These are phyloP conservation scores for Heracleum sosnowskyi DNA, from an alignment of 129 eudicot species.

Conservation along the genomic window DNA sequence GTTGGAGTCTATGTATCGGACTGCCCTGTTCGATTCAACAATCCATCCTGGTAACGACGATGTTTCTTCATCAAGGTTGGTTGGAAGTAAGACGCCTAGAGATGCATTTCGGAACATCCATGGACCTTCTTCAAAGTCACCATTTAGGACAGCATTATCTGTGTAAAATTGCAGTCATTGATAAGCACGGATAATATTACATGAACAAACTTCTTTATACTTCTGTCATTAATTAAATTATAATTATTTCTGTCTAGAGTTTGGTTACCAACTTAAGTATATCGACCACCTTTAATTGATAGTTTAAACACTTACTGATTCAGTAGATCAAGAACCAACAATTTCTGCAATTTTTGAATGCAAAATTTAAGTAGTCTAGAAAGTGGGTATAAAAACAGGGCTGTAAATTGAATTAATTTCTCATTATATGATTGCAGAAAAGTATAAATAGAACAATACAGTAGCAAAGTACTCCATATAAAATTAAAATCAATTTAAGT, in stretches of 20 bases:
- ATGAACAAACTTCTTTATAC: background rate
- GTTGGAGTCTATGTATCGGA: conserved; percentile 81
- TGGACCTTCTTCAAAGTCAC: conserved; percentile 98
- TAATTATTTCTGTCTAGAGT: too few species aligned
- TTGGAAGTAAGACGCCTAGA: conserved; percentile 89
- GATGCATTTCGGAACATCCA: conserved; percentile 89
- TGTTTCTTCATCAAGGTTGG: conserved; percentile 83
- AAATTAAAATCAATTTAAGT: too few species aligned
- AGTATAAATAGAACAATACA: too few species aligned
- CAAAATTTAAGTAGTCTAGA: too few species aligned
- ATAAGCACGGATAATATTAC: background rate
- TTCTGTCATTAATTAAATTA: too few species aligned
- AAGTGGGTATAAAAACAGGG: background rate
- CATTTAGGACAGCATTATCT: conserved; percentile 87
- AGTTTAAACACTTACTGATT: too few species aligned
- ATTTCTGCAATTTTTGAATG: background rate
- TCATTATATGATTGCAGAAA: background rate
- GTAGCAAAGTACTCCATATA: too few species aligned
- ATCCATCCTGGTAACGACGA: conserved; percentile 96
- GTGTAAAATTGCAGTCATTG: conserved; percentile 7
- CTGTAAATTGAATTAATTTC: too few species aligned
- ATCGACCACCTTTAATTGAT: too few species aligned
- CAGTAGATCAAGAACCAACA: too few species aligned
- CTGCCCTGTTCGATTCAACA: conserved; percentile 93
- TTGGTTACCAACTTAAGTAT: too few species aligned